Evolutionary conservation across 306 rosid species (phyloP).

Genomic region (Glycine soja): DNA sequence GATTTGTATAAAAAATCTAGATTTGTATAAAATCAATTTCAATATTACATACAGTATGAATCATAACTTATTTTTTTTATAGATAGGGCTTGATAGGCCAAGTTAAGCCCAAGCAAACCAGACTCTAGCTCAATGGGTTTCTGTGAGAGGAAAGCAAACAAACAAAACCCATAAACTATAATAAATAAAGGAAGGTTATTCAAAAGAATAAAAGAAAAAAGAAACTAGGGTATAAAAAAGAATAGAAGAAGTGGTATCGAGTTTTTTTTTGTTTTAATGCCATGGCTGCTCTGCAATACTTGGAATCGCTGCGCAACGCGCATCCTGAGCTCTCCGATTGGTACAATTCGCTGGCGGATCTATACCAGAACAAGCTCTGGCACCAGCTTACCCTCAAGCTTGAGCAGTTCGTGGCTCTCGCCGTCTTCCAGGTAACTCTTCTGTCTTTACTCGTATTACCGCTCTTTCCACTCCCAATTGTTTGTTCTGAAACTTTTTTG

Average conservation of each 20-base stretch:
- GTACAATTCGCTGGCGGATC: slow-evolving; percentile 96
- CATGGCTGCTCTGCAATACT: slow-evolving; percentile 98
- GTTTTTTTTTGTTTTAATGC: too few relatives aligned
- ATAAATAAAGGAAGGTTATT: neutral
- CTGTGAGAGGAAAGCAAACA: slow-evolving; percentile 71
- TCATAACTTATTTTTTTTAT: too few relatives aligned
- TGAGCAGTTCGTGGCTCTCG: slow-evolving; percentile 91
- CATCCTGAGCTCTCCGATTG: slow-evolving; percentile 93
- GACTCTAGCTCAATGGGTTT: slow-evolving; percentile 40
- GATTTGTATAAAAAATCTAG: neutral
- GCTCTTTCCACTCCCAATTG: slow-evolving; percentile 21
- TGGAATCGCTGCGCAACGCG: slow-evolving; percentile 82
- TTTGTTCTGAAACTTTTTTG: neutral
- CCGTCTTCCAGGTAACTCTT: slow-evolving; percentile 79
- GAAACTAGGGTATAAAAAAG: slow-evolving; percentile 49
- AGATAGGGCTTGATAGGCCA: too few relatives aligned
- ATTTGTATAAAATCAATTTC: neutral
- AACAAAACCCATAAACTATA: neutral
- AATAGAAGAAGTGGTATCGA: neutral
- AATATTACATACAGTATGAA: too few relatives aligned
- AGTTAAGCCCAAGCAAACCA: too few relatives aligned
- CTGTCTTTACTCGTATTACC: neutral
- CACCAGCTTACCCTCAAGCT: slow-evolving; percentile 99
- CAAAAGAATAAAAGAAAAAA: neutral
- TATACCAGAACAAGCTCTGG: slow-evolving; percentile 99